Evolutionary conservation across 129 eudicot species (phyloP), one percentile per base, ranked within the genome.

Genomic region (Sambucus nigra): DNA sequence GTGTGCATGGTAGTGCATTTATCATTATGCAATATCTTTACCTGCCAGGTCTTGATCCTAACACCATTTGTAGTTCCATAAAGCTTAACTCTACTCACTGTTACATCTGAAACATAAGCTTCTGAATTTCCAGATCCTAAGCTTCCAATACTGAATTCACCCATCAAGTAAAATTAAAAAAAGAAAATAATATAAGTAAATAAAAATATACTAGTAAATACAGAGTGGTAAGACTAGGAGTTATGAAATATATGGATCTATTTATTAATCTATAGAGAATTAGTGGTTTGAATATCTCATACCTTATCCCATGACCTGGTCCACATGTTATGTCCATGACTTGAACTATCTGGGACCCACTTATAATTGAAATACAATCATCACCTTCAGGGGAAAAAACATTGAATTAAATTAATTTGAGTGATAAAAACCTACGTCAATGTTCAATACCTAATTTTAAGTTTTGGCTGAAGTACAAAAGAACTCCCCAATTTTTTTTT

Each of bases 221-320:
- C n/a, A n/a, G n/a, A n/a, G n/a, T n/a, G n/a, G n/a, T n/a, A n/a
- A n/a, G n/a, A n/a, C n/a, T n/a, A n/a, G n/a, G n/a, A n/a, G n/a
- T n/a, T n/a, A n/a, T n/a, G n/a, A n/a, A n/a, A n/a, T 19, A 4
- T 18, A 26, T n/a, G 15, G 13, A 24, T 11, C 22, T 24, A 38
- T 38, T 7, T 47, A 53, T 18, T 28, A 15, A 12, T 61, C 25
- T 16, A 21, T 18, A n/a, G 5, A 44, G 28, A 19, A 51, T 2
- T 27, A 14, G 7, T 19, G 13, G 42, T 18, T 51, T 14, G 11
- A 29, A 41, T 17, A 27, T n/a, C 1, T n/a, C n/a, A 47, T 22
- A 86, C 96, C 96, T 86, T 27, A 86, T 82, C 15, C 96, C 96
- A 59, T 91, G 95, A 49, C 99, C 99, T 5, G 99, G 99, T 55